Conservation (phyloP, 257 asterid genomes). For the Galeopsis tetrahit region DNA sequence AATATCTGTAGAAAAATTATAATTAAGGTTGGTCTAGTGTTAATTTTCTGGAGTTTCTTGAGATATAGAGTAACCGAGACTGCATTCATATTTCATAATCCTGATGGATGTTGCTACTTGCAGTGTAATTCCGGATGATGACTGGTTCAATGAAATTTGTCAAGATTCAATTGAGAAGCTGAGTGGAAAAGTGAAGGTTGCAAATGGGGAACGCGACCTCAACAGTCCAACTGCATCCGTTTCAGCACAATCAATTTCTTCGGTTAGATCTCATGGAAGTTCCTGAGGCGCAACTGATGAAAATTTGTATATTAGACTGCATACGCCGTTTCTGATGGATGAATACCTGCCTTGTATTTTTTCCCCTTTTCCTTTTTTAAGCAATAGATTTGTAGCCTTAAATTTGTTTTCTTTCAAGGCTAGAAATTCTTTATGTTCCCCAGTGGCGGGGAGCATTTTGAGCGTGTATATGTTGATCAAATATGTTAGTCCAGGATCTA, state of each 20-base stretch:
- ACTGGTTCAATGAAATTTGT: constrained; percentile 84
- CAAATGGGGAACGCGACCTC: constrained; percentile 84
- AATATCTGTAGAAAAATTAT: neutral
- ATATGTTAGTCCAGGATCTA: constrained; percentile 34
- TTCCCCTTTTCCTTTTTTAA: constrained; percentile 22
- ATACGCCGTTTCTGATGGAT: constrained; percentile 30
- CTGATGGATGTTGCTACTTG: constrained; percentile 28
- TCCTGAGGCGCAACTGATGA: constrained; percentile 47
- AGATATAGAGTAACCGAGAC: constrained; percentile 1
- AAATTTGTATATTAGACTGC: constrained; percentile 46
- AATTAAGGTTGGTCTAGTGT: constrained; percentile 15
- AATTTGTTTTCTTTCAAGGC: constrained; percentile 39
- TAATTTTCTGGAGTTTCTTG: neutral
- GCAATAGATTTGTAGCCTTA: constrained; percentile 39
- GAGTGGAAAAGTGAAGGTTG: constrained; percentile 82
- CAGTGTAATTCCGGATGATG: constrained; percentile 95
- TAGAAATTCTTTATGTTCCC: constrained; percentile 41
- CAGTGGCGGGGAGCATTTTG: constrained; percentile 35
- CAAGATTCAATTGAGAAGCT: constrained; percentile 90
- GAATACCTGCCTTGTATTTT: constrained; percentile 28
- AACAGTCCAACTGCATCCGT: constrained; percentile 99
- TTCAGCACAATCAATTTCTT: constrained; percentile 94
- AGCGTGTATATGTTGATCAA: constrained; percentile 44
- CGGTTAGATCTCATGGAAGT: constrained; percentile 93
- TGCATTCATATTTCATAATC: constrained; percentile 20